A percentile compares a stretch with the other conserved stretches of the same genome.
phyloP scores from a whole-genome alignment of 2,329 filamentous ascomycete genomes.

The Colletotrichum destructivum region DNA sequence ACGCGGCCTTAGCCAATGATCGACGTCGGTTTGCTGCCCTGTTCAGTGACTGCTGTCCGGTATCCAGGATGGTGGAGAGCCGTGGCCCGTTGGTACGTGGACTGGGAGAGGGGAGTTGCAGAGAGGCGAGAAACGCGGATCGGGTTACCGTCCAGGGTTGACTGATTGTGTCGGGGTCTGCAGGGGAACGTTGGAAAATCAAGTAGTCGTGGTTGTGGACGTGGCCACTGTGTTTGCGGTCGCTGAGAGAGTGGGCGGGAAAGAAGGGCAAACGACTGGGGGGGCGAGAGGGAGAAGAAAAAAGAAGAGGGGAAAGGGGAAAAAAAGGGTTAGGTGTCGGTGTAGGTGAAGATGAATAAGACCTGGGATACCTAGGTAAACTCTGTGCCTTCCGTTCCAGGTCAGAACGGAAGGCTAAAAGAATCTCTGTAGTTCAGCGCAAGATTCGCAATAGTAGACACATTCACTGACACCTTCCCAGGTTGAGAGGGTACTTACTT shows the following conservation, averaged over 20 bases:
- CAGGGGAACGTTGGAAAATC: conserved; percentile 37
- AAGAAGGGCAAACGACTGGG: not conserved
- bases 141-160: conserved; percentile 24
- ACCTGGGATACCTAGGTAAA: too few species aligned
- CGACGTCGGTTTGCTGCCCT: conserved; percentile 22
- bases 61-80: conserved; percentile 35
- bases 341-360: not conserved
- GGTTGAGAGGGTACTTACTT: not conserved
- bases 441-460: too few species aligned
- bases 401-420: too few species aligned
- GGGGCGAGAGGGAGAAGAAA: not conserved
- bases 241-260: conserved; percentile 10
- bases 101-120: not conserved
- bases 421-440: too few species aligned
- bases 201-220: conserved; percentile 7
- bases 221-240: not conserved
- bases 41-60: conserved; percentile 32
- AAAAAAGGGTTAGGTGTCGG: too few species aligned
- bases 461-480: too few species aligned
- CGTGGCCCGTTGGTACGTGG: not conserved
- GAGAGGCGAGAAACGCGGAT: conserved; percentile 8
- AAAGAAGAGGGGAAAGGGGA: not conserved
- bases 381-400: too few species aligned
- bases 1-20: conserved; percentile 8
- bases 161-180: conserved; percentile 19